Base-by-base conservation (phyloP, 257 asterid species). In the Misopates orontium region DNA sequence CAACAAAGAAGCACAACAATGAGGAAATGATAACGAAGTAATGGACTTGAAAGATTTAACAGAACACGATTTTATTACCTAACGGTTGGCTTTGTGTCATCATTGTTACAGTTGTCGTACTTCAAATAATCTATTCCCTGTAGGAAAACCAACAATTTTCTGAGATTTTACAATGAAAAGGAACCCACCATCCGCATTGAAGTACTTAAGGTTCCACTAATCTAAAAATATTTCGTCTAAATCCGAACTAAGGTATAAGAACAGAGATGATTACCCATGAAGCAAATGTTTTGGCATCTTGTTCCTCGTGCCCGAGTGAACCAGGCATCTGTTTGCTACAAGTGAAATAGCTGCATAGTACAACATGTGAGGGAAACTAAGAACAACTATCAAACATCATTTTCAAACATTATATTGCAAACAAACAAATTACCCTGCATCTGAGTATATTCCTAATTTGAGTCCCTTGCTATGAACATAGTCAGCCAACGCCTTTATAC, bases 61-160 rank as follows among this genome's bases (percentile, higher is more conserved):
- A n/a, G 4, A 1, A 13, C 44, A 36, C 15, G 36, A 60, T 71
- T 60, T 62, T 52, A 19, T 58, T 81, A 87, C 97, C 97, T 70
- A 25, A 64, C 71, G 10, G 80, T 73, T 65, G 99, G 97, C 80
- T 73, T 90, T 53, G 85, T 53, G 68, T 87, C 96, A 54, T 73
- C 91, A 11, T 62, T 91, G 85, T 78, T 67, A 61, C 99, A 93
- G 64, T 93, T 90, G 64, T 93, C 99, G 45, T 93, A 93, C 84
- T 90, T 93, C 80, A 93, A 74, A 53, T 90, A 93, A 82, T 93
- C 99, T 53, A 93, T 82, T 44, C 97, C 97, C 97, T 92, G 84
- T 55, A 76, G 19, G 19, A 50, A 60, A 68, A 59, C 10, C 2
- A 44, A 12, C 20, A 13, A 60, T 47, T 20, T 10, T 0, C 11